Evolutionary conservation across 306 rosid genomes (phyloP).

Genomic region (Dryas octopetala): DNA sequence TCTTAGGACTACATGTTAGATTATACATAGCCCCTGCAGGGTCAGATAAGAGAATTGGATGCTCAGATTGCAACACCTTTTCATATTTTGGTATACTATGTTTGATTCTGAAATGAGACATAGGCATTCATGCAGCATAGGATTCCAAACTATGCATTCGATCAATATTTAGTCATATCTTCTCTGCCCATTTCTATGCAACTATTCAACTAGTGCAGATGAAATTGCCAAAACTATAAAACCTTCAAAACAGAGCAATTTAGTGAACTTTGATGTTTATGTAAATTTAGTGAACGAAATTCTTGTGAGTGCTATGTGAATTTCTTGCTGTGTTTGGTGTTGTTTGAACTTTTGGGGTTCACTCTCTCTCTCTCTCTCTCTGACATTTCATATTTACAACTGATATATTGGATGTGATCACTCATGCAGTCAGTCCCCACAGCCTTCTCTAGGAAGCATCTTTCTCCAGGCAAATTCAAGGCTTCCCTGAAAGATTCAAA

Average conservation of each 20-base stretch:
- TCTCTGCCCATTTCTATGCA: background rate
- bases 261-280: no score
- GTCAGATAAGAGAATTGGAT: background rate
- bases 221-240: no score
- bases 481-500: background rate
- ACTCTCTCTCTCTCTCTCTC: background rate
- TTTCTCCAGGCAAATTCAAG: background rate
- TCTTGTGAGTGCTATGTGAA: no score
- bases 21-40: background rate
- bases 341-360: background rate
- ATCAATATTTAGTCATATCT: background rate
- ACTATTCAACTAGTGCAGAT: no score
- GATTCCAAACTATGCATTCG: background rate
- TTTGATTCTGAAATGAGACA: background rate
- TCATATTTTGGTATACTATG: no score
- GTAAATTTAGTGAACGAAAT: no score
- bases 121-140: background rate
- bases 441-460: background rate
- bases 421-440: background rate
- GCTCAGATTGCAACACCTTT: background rate
- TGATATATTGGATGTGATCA: background rate
- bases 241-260: no score
- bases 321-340: background rate
- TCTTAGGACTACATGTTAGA: background rate
- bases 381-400: background rate